Conservation (phyloP, 495 filamentous ascomycete genomes). For the Aspergillus sclerotioniger region DNA sequence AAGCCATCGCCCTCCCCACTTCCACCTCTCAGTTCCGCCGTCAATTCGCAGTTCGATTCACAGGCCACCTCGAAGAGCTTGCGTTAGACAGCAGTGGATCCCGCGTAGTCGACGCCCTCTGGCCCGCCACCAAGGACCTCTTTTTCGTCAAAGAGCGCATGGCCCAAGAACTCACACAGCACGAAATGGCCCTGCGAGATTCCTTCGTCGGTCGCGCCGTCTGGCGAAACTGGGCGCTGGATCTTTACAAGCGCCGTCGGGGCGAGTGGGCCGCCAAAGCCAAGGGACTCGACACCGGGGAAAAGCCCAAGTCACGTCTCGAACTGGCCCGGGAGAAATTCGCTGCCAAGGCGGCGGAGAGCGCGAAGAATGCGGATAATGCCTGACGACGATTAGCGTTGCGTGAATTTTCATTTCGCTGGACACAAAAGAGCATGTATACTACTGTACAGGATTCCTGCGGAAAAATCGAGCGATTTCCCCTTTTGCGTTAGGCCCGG, state of each 20-base stretch:
- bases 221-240: conserved; percentile 91
- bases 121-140: conserved; percentile 62
- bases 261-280: conserved; percentile 70
- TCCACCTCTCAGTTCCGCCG: conserved; percentile 59
- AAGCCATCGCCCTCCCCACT: conserved; percentile 58
- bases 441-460: neutral
- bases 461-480: neutral
- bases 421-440: neutral
- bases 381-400: neutral
- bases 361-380: conserved; percentile 6
- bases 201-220: conserved; percentile 75
- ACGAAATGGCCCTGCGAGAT: conserved; percentile 67
- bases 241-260: conserved; percentile 69
- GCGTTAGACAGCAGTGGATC: conserved; percentile 70
- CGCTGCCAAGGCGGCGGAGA: conserved; percentile 30
- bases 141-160: conserved; percentile 66
- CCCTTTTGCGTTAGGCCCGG: neutral
- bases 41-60: conserved; percentile 59
- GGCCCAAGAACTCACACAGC: conserved; percentile 58
- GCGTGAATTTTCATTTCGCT: neutral
- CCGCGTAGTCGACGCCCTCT: conserved; percentile 75
- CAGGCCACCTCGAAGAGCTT: conserved; percentile 58
- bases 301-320: conserved; percentile 44
- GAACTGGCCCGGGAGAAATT: conserved; percentile 49
- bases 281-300: conserved; percentile 44